A percentile compares a stretch with the other conserved stretches of the same genome.
Conservation (phyloP, 352 stramenopile species). For the Phytophthora fragariaefolia region DNA sequence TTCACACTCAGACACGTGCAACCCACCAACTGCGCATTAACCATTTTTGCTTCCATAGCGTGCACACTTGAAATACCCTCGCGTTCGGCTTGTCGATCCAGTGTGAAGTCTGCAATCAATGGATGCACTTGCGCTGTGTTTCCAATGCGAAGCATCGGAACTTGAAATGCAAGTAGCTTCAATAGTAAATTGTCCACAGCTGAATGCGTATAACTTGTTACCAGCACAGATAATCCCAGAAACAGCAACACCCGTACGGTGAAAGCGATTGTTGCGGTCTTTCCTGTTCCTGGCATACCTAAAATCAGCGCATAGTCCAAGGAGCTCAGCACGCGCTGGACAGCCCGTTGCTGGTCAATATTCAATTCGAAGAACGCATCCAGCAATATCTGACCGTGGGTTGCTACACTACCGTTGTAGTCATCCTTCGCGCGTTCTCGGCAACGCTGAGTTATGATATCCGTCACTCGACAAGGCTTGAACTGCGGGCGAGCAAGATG, state of each 20-base stretch:
- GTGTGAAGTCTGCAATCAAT: slow-evolving; percentile 60
- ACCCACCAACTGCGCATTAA: slow-evolving; percentile 62
- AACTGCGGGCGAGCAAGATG: slow-evolving; percentile 71
- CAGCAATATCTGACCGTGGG: slow-evolving; percentile 39
- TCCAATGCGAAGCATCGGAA: slow-evolving; percentile 83
- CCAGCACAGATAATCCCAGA: slow-evolving; percentile 93
- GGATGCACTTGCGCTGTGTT: slow-evolving; percentile 76
- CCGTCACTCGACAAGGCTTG: slow-evolving; percentile 47
- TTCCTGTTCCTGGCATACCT: slow-evolving; percentile 96
- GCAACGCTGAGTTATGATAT: slow-evolving; percentile 52
- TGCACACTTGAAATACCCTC: slow-evolving; percentile 45
- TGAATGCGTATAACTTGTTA: slow-evolving; percentile 98
- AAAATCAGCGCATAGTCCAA: slow-evolving; percentile 96
- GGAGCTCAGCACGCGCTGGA: slow-evolving; percentile 81
- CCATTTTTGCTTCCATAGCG: slow-evolving; percentile 58
- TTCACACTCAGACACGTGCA: slow-evolving; percentile 83
- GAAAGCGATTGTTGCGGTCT: slow-evolving; percentile 97
- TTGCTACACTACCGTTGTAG: slow-evolving; percentile 17
- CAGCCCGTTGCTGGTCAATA: slow-evolving; percentile 75
- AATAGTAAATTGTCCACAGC: slow-evolving; percentile 98
- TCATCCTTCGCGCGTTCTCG: slow-evolving; percentile 20
- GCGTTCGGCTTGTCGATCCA: slow-evolving; percentile 47
- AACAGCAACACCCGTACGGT: slow-evolving; percentile 92
- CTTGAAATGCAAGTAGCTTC: slow-evolving; percentile 85
- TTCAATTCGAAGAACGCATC: slow-evolving; percentile 73